Evolutionary conservation across 2,329 filamentous ascomycete species (phyloP), one percentile per base, ranked within the genome.

Genomic region (Catunica adiposa): DNA sequence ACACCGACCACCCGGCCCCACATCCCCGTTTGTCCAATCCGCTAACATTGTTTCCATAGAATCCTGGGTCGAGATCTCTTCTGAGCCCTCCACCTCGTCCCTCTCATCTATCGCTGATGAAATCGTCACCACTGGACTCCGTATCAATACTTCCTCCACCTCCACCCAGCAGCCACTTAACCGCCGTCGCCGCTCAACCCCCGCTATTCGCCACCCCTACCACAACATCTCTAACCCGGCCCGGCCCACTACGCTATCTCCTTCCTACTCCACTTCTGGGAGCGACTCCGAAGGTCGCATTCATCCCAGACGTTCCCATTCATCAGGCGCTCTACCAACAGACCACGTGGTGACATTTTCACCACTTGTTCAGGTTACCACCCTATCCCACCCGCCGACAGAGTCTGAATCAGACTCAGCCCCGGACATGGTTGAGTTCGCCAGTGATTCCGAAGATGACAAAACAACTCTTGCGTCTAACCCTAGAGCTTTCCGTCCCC

Each of bases 51-150:
- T n/a, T 11, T 5, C 20, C 9, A 3, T 42, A 89, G 92, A 97
- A 71, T 96, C 92, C 7, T 98, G 92, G 92, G 81, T 97, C 62
- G 90, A 98, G 67, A 82, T 98, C 59, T 80, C 85, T 50, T 96
- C 90, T 3, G 87, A 92, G 63, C 89, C 90, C 6, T 96, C 90
- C 0, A 94, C 90, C 1, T 95, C 90, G 1, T 96, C 89, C 14
- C 73, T 95, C 11, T 95, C 89, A 20, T 95, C 81, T 55, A 81
- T 84, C 65, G 79, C 78, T 60, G 89, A 95, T 61, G 89, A 96
- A 64, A 90, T 95, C 61, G 84, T 95, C 61, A 94, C 88, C 1
- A 92, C 87, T 3, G 89, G 89, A 25, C 76, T 96, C 44, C 80
- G 82, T 54, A 82, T 96, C 54, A 83, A 85, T 60, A 76, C 77